Conservation (phyloP, 2,329 filamentous ascomycete species). For the Metarhizium brunneum region DNA sequence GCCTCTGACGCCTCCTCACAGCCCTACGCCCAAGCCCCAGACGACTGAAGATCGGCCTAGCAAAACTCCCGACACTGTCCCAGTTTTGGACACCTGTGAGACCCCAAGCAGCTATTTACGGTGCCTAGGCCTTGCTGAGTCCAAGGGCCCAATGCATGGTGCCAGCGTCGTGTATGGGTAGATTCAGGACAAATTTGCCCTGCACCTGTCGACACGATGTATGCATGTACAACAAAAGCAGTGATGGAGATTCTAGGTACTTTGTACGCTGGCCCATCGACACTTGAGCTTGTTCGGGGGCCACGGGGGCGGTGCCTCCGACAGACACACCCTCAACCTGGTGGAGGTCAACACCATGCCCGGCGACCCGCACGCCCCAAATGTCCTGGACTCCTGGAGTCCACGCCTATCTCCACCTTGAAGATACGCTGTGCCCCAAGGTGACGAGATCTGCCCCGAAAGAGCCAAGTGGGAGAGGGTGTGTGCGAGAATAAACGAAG, state of each 20-base stretch:
- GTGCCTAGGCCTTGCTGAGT: neutral
- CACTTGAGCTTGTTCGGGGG: neutral
- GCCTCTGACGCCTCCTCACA: slow-evolving; percentile 1
- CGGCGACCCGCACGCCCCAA: neutral
- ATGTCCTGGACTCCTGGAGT: neutral
- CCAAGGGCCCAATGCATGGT: neutral
- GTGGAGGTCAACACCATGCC: neutral
- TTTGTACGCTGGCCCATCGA: neutral
- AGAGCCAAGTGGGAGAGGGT: neutral
- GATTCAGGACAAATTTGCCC: neutral
- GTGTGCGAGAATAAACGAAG: slow-evolving; percentile 4
- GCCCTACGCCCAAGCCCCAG: slow-evolving; percentile 6
- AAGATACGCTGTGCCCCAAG: neutral
- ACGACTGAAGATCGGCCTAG: slow-evolving; percentile 4
- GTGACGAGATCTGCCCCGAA: neutral
- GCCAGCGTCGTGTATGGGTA: neutral
- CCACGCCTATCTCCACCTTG: slow-evolving; percentile 2
- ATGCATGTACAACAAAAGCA: neutral
- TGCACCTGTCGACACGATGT: neutral
- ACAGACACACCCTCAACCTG: neutral
- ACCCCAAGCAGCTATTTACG: slow-evolving; percentile 6
- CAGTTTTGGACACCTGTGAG: neutral
- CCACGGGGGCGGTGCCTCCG: neutral
- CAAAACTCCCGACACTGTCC: neutral
- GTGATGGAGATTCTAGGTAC: neutral